Evolutionary conservation across 2,329 filamentous ascomycete species (phyloP), one percentile per base, ranked within the genome.

Genomic region (Aspergillus sp.): DNA sequence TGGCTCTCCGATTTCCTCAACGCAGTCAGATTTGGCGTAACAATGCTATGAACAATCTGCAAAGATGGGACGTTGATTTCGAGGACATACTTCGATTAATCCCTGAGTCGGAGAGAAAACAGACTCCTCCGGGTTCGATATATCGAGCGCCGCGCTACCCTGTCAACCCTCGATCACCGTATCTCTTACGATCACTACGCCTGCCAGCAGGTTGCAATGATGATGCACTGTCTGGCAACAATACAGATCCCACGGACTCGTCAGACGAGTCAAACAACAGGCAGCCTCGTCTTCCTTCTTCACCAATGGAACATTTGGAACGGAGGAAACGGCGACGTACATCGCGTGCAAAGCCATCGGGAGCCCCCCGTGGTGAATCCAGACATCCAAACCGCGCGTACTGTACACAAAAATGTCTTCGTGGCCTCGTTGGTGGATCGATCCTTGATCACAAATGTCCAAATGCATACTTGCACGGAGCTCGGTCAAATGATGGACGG

Each of bases 331-430:
- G 47, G 21, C 47, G 25, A 40, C 38, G 47, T 20, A 49, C 46
- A n/a, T 38, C 32, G 20, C 36, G 41, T 7, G 17, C 46, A 16
- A 19, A 48, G 46, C 34, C 46, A 34, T 48, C 46, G n/a, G 16
- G 40, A 13, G 13, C 9, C 21, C 32, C 7, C 32, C 32, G 11
- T 4, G 9, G 10, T n/a, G 32, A 34, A 34, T 34, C 25, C 47
- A 49, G 16, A 31, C 23, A 43, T 44, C 38, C 23, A 44, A 49
- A 43, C 25, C 17, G 32, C n/a, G 25, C 4, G 7, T 49, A 42
- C 36, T 49, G 47, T 40, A 49, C 47, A 43, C 47, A 49, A 23
- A 20, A 16, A 43, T 49, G 47, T 16, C 47, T 49, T 25, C 47
- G 21, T 17, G 47, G 47, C 29, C 47, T 44, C 3, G 16, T 19